Evolutionary conservation across 2,329 filamentous ascomycete species (phyloP), one percentile per base, ranked within the genome.

Genomic region (Sarocladium brachiariae): DNA sequence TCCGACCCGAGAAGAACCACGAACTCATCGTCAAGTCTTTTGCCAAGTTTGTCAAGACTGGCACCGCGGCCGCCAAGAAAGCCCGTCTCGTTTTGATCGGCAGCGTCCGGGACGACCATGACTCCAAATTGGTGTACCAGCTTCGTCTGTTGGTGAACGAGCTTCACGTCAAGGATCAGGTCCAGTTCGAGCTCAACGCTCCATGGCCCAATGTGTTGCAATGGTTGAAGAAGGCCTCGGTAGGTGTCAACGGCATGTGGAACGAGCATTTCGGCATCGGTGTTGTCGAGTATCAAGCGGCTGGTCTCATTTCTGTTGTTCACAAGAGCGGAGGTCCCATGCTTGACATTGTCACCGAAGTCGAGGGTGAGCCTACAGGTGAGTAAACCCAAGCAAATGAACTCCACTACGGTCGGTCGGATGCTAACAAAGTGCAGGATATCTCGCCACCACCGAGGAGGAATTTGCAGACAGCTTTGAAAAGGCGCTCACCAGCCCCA

Each of bases 251-350:
- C 60, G 89, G 87, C 61, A 99, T 99, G 93, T 99, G 93, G 92
- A 97, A 96, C 65, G 93, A 99, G 71, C 93, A 99, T 67, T 99
- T 99, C 65, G 93, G 93, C 19, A 99, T 99, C 53, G 93, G 93
- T 1, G 91, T 97, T 14, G 93, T 99, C 35, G 93, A 99, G 72
- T 99, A 97, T 64, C 91, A 97, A 65, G 93, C 93, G 3, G 93
- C 93, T 0, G 93, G 93, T 1, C 73, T 99, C 52, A 90, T 99
- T 52, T 84, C 86, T 4, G 91, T 99, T 0, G 93, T 97, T 8
- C 93, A 99, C 61, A 77, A 96, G 66, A 93, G 87, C 48, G 93
- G 92, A 8, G 93, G 93, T 0, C 93, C 93, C 2, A 96, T 93
- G 68, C 70, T 89, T 55, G 93, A 99, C 64, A 99, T 99, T 57